Conservation (phyloP, 1,284 basidiomycete genomes). For the Phylloporus sp. region DNA sequence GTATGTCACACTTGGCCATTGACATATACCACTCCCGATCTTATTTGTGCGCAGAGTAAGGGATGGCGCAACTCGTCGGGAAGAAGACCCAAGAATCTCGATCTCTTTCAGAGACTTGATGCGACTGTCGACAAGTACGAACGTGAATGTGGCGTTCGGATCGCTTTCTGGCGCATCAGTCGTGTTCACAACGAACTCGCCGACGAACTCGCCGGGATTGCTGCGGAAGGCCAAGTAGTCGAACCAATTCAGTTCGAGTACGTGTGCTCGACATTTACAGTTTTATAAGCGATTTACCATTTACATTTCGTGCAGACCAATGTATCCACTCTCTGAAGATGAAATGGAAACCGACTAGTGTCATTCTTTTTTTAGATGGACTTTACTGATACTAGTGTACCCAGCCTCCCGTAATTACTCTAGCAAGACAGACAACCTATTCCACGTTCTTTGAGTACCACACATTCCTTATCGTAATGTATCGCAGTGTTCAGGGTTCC, state of each 20-base stretch:
- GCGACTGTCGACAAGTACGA: conserved; percentile 8
- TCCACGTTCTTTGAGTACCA: not conserved
- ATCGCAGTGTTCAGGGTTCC: too few species aligned
- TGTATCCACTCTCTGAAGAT: conserved; percentile 1
- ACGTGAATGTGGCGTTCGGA: conserved; percentile 6
- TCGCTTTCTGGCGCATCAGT: conserved; percentile 21
- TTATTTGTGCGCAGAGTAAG: conserved; percentile 3
- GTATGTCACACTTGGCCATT: not conserved
- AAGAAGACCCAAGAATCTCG: conserved; percentile 22
- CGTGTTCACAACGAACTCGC: conserved; percentile 18
- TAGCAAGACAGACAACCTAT: not conserved
- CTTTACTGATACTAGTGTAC: not conserved
- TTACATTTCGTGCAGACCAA: not conserved
- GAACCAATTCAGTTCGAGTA: conserved; percentile 5
- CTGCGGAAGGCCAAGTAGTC: conserved; percentile 3
- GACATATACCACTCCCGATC: not conserved
- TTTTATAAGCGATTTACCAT: conserved; percentile 7
- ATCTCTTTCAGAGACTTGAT: conserved; percentile 21
- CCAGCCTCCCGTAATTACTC: not conserved
- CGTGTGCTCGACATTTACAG: not conserved
- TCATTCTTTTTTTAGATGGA: not conserved
- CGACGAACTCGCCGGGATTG: conserved; percentile 9
- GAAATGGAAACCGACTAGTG: not conserved
- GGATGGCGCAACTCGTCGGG: conserved; percentile 14
- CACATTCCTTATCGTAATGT: not conserved